These are phyloP conservation scores for Omphalotus guepiniiformis DNA, from an alignment of 768 basidiomycete genomes.

Conservation along the genomic window DNA sequence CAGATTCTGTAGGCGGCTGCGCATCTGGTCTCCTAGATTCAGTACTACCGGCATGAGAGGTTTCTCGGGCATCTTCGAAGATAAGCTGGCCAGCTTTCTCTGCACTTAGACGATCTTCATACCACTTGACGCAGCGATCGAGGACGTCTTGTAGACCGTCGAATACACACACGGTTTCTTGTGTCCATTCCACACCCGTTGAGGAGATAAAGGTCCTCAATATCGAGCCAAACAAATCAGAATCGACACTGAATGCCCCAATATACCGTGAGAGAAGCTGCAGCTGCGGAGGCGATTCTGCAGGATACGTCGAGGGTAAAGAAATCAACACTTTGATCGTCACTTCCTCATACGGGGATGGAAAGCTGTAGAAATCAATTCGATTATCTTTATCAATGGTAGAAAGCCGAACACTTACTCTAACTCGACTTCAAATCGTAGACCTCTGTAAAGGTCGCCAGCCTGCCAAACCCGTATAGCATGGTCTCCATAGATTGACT, in stretches of 20 bases:
- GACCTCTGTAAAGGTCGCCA: too few relatives aligned
- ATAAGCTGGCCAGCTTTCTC: slow-evolving; percentile 52
- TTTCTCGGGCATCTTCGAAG: slow-evolving; percentile 41
- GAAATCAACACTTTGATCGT: slow-evolving; percentile 55
- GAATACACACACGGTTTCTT: slow-evolving; percentile 77
- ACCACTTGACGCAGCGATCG: slow-evolving; percentile 67
- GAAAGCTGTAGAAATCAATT: slow-evolving; percentile 35
- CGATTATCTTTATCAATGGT: neutral
- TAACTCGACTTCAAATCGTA: slow-evolving; percentile 63
- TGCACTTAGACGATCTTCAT: slow-evolving; percentile 55
- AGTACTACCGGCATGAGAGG: slow-evolving; percentile 6
- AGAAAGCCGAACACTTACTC: slow-evolving; percentile 46
- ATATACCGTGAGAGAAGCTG: slow-evolving; percentile 84
- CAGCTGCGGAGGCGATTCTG: slow-evolving; percentile 67
- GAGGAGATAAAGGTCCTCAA: slow-evolving; percentile 78
- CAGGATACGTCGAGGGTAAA: slow-evolving; percentile 59
- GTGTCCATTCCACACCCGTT: slow-evolving; percentile 72
- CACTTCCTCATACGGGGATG: slow-evolving; percentile 48
- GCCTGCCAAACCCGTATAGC: slow-evolving; percentile 55
- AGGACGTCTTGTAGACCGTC: slow-evolving; percentile 78
- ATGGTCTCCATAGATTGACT: slow-evolving; percentile 76
- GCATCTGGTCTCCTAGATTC: too few relatives aligned
- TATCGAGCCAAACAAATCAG: slow-evolving; percentile 69
- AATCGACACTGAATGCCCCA: slow-evolving; percentile 72
- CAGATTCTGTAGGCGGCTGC: too few relatives aligned